Percentiles rank a stretch among this genome's conserved stretches.
Conservation (phyloP, 495 filamentous ascomycete species). For the Bombardia bombarda region DNA sequence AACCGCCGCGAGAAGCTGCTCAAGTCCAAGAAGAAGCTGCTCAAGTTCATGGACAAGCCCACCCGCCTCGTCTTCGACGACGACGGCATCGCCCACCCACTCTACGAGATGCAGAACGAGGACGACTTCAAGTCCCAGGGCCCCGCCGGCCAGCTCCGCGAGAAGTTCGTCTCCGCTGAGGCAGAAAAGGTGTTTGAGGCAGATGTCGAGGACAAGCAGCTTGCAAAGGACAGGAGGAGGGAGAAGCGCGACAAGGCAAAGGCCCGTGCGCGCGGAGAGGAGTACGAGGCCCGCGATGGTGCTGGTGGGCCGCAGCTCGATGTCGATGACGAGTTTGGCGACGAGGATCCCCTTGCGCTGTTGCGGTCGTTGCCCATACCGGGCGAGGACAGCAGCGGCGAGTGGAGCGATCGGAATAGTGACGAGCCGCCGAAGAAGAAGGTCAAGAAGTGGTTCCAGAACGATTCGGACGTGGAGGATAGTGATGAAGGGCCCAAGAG, state of each 20-base stretch:
- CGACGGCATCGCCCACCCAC: slow-evolving; percentile 70
- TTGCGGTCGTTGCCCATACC: slow-evolving; percentile 41
- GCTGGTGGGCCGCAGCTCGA: slow-evolving; percentile 22
- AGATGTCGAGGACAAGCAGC: slow-evolving; percentile 74
- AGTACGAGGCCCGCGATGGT: slow-evolving; percentile 35
- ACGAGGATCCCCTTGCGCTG: slow-evolving; percentile 42
- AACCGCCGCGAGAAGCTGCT: slow-evolving; percentile 89
- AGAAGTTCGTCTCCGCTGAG: slow-evolving; percentile 68
- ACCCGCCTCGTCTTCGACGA: slow-evolving; percentile 86
- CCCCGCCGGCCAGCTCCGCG: slow-evolving; percentile 63
- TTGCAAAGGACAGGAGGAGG: slow-evolving; percentile 68
- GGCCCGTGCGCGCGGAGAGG: slow-evolving; percentile 55
- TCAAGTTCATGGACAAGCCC: slow-evolving; percentile 78
- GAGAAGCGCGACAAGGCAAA: slow-evolving; percentile 86
- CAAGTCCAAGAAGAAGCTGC: slow-evolving; percentile 86
- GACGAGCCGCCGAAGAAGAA: slow-evolving; percentile 35
- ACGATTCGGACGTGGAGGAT: slow-evolving; percentile 33
- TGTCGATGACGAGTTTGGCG: slow-evolving; percentile 19
- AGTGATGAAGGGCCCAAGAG: slow-evolving; percentile 35
- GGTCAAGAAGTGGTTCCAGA: slow-evolving; percentile 42
- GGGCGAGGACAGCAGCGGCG: slow-evolving; percentile 20
- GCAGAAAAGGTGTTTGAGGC: slow-evolving; percentile 60
- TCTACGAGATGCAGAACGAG: slow-evolving; percentile 85
- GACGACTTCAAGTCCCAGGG: slow-evolving; percentile 67
- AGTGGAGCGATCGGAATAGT: slow-evolving; percentile 19